Conservation (phyloP, 495 filamentous ascomycete genomes). For the Recurvomyces mirabilis region DNA sequence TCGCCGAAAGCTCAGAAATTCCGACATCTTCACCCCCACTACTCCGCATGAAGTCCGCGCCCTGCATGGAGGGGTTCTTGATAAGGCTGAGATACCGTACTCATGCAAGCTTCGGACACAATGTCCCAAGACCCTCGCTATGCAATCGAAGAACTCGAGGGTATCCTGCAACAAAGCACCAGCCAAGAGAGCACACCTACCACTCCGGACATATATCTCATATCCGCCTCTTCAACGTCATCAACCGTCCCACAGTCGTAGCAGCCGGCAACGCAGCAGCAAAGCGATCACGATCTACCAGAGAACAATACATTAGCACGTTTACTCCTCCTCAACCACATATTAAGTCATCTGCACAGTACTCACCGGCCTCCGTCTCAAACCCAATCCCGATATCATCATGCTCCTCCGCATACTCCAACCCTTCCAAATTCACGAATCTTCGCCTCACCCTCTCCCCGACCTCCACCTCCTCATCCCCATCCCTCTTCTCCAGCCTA, state of each 20-base stretch:
- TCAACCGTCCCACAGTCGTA: constrained; percentile 19
- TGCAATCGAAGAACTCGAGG: background rate
- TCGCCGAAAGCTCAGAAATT: too few relatives aligned
- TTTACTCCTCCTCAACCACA: background rate
- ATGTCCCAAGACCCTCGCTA: constrained; percentile 1
- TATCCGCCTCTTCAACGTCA: constrained; percentile 27
- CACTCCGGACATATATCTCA: constrained; percentile 1
- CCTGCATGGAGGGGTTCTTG: too few relatives aligned
- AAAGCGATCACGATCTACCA: constrained; percentile 30
- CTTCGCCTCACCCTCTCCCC: constrained; percentile 44
- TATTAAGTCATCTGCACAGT: background rate
- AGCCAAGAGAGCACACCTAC: too few relatives aligned
- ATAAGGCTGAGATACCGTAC: too few relatives aligned
- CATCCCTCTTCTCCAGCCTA: constrained; percentile 22
- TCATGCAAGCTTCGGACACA: too few relatives aligned
- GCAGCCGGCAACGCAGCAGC: constrained; percentile 28
- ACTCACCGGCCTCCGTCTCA: constrained; percentile 66
- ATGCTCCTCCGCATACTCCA: constrained; percentile 79
- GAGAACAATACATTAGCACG: constrained; percentile 16
- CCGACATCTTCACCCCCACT: too few relatives aligned
- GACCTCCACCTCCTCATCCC: constrained; percentile 4
- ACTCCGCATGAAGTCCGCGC: too few relatives aligned
- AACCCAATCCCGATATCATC: constrained; percentile 81
- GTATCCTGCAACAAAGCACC: background rate
- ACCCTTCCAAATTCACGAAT: constrained; percentile 73